A percentile compares a stretch with the other conserved stretches of the same genome.
These are phyloP conservation scores for Sclerotinia nivalis DNA, from an alignment of 2,329 filamentous ascomycete genomes.

Conservation along the genomic window DNA sequence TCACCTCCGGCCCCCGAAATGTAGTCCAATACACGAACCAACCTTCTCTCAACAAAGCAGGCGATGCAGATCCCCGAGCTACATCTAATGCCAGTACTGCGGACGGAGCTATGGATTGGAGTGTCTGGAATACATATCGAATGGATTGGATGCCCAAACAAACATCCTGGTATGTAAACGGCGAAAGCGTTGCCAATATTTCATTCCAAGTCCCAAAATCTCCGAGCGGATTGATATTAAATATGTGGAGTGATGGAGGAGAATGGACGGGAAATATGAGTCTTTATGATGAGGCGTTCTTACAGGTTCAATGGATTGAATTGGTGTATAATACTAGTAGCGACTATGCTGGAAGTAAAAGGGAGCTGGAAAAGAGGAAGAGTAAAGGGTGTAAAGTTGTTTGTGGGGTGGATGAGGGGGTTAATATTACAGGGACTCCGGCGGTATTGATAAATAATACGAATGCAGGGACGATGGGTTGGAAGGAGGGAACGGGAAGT, in stretches of 20 bases:
- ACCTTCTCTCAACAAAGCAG: conserved; percentile 33
- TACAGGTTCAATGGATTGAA: conserved; percentile 42
- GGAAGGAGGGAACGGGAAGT: conserved; percentile 12
- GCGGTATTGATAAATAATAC: conserved; percentile 35
- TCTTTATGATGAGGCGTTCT: conserved; percentile 33
- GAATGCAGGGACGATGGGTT: conserved; percentile 6
- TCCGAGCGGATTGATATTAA: conserved; percentile 36
- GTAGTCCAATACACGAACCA: conserved; percentile 40
- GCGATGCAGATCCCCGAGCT: conserved; percentile 29
- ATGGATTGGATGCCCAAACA: conserved; percentile 40
- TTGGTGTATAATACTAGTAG: conserved; percentile 39
- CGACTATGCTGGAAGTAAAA: conserved; percentile 27
- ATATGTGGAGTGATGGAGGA: conserved; percentile 42
- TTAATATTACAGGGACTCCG: conserved; percentile 35
- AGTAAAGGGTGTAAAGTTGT: conserved; percentile 35
- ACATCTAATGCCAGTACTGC: conserved; percentile 35
- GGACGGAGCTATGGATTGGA: conserved; percentile 31
- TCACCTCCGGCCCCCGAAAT: conserved; percentile 35
- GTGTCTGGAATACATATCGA: conserved; percentile 38
- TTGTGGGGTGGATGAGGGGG: conserved; percentile 36
- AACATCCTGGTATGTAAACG: conserved; percentile 40
- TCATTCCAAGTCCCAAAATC: conserved; percentile 35
- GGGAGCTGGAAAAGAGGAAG: conserved; percentile 29
- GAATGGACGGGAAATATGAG: conserved; percentile 40
- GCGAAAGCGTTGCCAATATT: conserved; percentile 34